A percentile compares a stretch with the other conserved stretches of the same genome.
phyloP scores from a whole-genome alignment of 1,139 yeast genomes.

The Kluyveromyces sp. region DNA sequence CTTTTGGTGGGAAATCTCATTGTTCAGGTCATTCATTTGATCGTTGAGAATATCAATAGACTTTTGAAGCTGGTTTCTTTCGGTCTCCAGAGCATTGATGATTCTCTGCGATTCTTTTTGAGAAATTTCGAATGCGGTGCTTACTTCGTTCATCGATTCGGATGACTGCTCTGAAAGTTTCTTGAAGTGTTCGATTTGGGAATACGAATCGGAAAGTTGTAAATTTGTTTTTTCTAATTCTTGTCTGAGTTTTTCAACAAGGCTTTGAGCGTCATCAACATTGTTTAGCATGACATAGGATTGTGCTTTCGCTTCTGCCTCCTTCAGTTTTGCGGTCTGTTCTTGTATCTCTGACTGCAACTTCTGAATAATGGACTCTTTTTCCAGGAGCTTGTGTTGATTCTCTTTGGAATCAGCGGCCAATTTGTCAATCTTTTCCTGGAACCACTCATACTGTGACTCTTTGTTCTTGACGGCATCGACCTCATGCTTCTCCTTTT shows the following conservation, averaged over 20 bases:
- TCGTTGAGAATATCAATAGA: constrained; percentile 34
- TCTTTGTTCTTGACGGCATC: constrained; percentile 46
- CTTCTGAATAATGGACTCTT: constrained; percentile 35
- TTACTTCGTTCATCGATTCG: constrained; percentile 39
- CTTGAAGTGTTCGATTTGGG: constrained; percentile 45
- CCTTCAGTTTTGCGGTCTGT: constrained; percentile 34
- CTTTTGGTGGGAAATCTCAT: constrained; percentile 19
- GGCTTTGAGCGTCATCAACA: constrained; percentile 19
- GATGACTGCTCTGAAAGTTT: constrained; percentile 45
- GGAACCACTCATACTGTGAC: constrained; percentile 55
- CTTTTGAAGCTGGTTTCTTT: constrained; percentile 36
- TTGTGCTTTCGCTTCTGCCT: constrained; percentile 34
- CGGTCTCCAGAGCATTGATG: constrained; percentile 25
- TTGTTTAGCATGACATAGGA: constrained; percentile 27
- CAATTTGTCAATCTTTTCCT: constrained; percentile 57
- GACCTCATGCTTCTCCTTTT: constrained; percentile 42
- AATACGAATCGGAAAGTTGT: constrained; percentile 43
- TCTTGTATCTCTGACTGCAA: constrained; percentile 30
- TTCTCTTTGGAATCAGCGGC: constrained; percentile 39
- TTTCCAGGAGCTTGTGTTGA: constrained; percentile 39
- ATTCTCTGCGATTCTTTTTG: constrained; percentile 35
- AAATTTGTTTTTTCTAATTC: constrained; percentile 39
- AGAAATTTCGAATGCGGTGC: constrained; percentile 39
- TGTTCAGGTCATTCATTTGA: constrained; percentile 31
- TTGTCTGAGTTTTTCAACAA: constrained; percentile 29